Conservation (phyloP, 2,329 filamentous ascomycete species). For the Exophiala aquamarina region DNA sequence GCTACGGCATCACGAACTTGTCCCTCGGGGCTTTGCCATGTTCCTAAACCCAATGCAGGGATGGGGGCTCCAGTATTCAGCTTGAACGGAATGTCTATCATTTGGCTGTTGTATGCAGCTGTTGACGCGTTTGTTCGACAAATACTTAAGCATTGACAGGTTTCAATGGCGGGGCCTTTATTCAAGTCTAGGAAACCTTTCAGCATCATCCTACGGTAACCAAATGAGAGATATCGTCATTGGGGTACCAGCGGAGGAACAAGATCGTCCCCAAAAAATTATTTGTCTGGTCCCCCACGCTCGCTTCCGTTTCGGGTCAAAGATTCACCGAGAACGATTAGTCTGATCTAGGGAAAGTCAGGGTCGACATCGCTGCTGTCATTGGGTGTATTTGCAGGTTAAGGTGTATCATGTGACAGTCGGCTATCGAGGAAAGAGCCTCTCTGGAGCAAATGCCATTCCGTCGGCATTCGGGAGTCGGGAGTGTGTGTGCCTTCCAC, state of each 20-base stretch:
- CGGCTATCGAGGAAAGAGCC: too few relatives aligned
- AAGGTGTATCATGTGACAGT: too few relatives aligned
- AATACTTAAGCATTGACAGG: too few relatives aligned
- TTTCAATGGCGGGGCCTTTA: not conserved
- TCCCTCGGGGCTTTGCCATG: conserved; percentile 54
- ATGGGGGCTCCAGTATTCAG: conserved; percentile 51
- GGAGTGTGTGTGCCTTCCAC: too few relatives aligned
- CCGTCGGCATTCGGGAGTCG: too few relatives aligned
- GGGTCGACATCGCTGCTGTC: too few relatives aligned
- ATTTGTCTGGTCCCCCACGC: not conserved
- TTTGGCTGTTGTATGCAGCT: conserved; percentile 3
- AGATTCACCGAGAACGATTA: not conserved
- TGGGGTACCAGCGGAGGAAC: too few relatives aligned
- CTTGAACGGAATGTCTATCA: conserved; percentile 35
- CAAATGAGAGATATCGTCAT: too few relatives aligned
- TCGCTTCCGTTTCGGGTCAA: not conserved
- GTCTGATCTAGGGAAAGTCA: not conserved
- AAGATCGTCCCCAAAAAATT: not conserved
- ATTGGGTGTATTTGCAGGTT: too few relatives aligned
- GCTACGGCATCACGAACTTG: conserved; percentile 49
- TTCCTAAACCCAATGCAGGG: conserved; percentile 52
- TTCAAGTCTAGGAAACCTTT: not conserved
- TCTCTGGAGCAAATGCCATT: too few relatives aligned
- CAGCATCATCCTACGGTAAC: not conserved
- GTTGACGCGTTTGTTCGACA: too few relatives aligned